Conservation (phyloP, 2,329 filamentous ascomycete genomes). For the Xylaria sp. region DNA sequence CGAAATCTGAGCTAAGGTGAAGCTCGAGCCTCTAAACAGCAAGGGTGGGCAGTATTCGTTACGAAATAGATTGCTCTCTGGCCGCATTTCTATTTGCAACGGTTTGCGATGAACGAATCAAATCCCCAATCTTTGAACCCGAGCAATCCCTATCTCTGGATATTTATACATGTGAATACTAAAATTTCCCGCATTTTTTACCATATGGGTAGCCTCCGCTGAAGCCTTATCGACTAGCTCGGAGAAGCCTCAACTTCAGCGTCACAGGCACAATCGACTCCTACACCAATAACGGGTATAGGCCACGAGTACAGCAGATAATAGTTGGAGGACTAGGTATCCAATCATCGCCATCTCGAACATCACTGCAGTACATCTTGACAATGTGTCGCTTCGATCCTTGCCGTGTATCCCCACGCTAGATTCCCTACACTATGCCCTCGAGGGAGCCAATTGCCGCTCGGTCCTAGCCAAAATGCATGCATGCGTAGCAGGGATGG, state of each 20-base stretch:
- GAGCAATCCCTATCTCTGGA: constrained; percentile 46
- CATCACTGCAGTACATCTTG: background rate
- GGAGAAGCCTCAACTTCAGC: constrained; percentile 28
- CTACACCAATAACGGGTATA: constrained; percentile 2
- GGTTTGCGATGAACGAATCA: constrained; percentile 43
- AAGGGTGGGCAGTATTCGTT: constrained; percentile 45
- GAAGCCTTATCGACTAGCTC: constrained; percentile 28
- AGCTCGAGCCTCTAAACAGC: constrained; percentile 42
- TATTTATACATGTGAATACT: constrained; percentile 19
- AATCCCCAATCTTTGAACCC: constrained; percentile 38
- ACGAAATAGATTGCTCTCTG: constrained; percentile 50
- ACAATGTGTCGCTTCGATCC: constrained; percentile 3
- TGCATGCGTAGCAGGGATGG: constrained; percentile 23
- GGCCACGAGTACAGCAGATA: background rate
- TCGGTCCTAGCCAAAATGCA: constrained; percentile 12
- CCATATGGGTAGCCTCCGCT: constrained; percentile 13
- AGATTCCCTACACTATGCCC: background rate
- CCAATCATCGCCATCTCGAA: constrained; percentile 1
- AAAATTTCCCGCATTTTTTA: constrained; percentile 11
- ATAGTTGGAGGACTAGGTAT: background rate
- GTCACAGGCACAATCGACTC: constrained; percentile 1
- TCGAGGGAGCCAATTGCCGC: constrained; percentile 14
- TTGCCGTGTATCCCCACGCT: constrained; percentile 25
- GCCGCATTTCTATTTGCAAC: constrained; percentile 49
- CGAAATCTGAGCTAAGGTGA: constrained; percentile 31